A percentile compares a stretch with the other conserved stretches of the same genome.
Evolutionary conservation across 768 basidiomycete species (phyloP).

Genomic region (Imleria badia): DNA sequence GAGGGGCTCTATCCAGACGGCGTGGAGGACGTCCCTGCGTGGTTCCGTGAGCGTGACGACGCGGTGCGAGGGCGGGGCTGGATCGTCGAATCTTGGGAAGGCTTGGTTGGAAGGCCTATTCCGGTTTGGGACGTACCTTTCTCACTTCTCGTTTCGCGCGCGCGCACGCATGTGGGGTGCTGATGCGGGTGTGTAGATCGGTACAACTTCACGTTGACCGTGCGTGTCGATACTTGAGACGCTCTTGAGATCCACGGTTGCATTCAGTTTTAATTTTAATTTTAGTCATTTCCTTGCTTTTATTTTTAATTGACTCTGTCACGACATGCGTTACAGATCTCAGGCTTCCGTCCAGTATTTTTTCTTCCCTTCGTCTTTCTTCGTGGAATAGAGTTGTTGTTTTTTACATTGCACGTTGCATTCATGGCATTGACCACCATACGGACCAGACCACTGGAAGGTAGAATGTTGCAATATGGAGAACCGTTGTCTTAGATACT

Average conservation of each 20-base stretch:
- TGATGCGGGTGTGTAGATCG: slow-evolving; percentile 14
- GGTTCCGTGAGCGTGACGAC: slow-evolving; percentile 51
- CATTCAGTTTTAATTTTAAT: too few relatives aligned
- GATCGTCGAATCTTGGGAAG: slow-evolving; percentile 48
- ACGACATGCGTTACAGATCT: too few relatives aligned
- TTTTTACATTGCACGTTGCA: too few relatives aligned
- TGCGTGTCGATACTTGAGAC: slow-evolving; percentile 17
- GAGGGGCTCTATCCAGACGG: slow-evolving; percentile 42
- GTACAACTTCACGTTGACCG: slow-evolving; percentile 17
- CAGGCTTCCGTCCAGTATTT: too few relatives aligned
- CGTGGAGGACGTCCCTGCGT: slow-evolving; percentile 42
- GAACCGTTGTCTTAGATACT: too few relatives aligned
- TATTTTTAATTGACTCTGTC: background rate
- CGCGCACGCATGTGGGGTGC: background rate
- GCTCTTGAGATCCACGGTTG: background rate
- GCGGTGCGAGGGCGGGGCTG: slow-evolving; percentile 12
- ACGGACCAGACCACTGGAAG: too few relatives aligned
- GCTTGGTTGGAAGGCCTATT: slow-evolving; percentile 36
- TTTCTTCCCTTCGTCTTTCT: too few relatives aligned
- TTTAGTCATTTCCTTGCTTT: too few relatives aligned
- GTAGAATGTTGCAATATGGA: too few relatives aligned
- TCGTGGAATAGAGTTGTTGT: too few relatives aligned
- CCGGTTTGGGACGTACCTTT: slow-evolving; percentile 51
- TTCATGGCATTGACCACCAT: too few relatives aligned
- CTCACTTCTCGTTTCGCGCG: too few relatives aligned